phyloP scores from a whole-genome alignment of 108 stramenopile genomes.

The Nannochloropsis oceanica region DNA sequence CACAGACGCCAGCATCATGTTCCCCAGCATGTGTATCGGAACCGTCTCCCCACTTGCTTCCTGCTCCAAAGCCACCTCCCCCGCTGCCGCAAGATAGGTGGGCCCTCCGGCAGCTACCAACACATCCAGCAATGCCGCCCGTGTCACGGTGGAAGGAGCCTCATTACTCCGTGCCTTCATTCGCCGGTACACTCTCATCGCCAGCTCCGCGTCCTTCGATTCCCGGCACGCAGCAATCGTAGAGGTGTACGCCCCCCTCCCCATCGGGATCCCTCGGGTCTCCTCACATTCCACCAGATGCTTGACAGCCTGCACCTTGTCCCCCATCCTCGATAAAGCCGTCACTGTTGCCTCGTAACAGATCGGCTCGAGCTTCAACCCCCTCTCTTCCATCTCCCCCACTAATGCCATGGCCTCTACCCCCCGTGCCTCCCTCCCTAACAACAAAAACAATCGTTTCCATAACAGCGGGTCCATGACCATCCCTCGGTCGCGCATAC shows the following conservation, averaged over 20 bases:
- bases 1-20: background rate
- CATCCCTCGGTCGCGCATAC: background rate
- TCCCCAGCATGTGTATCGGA: background rate
- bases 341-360: background rate
- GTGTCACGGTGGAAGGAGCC: background rate
- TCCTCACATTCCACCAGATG: background rate
- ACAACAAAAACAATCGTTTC: background rate
- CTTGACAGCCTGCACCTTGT: background rate
- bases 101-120: background rate
- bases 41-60: background rate
- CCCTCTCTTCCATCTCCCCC: background rate
- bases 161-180: background rate
- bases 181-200: background rate
- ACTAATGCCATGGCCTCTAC: background rate
- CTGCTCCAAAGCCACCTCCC: background rate
- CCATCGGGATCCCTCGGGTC: background rate
- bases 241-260: background rate
- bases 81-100: background rate
- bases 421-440: background rate
- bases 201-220: background rate
- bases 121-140: background rate
- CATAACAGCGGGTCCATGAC: background rate
- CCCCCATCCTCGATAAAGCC: background rate
- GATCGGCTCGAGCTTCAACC: background rate
- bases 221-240: background rate